Percentiles rank a stretch among this genome's conserved stretches.
phyloP scores from a whole-genome alignment of 73 alveolate genomes.

The Paraurostyla sp. region DNA sequence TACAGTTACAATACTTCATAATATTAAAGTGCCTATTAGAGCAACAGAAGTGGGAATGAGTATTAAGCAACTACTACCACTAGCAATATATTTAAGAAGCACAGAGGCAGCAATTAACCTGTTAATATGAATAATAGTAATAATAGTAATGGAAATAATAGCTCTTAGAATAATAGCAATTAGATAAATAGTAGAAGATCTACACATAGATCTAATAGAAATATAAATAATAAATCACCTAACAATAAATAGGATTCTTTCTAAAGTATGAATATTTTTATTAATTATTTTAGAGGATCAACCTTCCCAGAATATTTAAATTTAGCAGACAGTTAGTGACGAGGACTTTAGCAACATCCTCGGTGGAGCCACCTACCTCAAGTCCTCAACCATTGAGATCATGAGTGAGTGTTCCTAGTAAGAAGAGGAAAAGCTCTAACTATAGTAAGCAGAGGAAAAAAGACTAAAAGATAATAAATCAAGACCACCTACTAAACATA shows the following conservation, averaged over 20 bases:
- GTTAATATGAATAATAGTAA: background rate
- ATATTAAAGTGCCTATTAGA: background rate
- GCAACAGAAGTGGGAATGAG: conserved; percentile 1
- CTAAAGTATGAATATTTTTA: background rate
- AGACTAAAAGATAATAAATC: too few relatives aligned
- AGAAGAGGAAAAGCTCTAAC: background rate
- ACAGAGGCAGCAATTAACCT: conserved; percentile 1
- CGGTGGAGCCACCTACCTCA: background rate
- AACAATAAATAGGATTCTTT: conserved; percentile 6
- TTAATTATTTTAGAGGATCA: background rate
- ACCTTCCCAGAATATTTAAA: background rate
- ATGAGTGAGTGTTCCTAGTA: background rate
- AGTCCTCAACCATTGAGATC: background rate
- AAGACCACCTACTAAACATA: too few relatives aligned
- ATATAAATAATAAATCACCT: background rate
- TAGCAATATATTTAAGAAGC: background rate
- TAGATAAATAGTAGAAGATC: conserved; percentile 14
- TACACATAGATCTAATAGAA: background rate
- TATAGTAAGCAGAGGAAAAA: too few relatives aligned
- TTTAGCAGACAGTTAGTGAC: conserved; percentile 24
- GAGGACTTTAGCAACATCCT: conserved; percentile 36
- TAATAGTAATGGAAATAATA: background rate
- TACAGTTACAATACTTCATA: background rate
- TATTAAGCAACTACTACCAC: background rate
- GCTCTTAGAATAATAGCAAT: conserved; percentile 32